Evolutionary conservation across 2,329 filamentous ascomycete species (phyloP).

Genomic region (Aspergillus sojae): DNA sequence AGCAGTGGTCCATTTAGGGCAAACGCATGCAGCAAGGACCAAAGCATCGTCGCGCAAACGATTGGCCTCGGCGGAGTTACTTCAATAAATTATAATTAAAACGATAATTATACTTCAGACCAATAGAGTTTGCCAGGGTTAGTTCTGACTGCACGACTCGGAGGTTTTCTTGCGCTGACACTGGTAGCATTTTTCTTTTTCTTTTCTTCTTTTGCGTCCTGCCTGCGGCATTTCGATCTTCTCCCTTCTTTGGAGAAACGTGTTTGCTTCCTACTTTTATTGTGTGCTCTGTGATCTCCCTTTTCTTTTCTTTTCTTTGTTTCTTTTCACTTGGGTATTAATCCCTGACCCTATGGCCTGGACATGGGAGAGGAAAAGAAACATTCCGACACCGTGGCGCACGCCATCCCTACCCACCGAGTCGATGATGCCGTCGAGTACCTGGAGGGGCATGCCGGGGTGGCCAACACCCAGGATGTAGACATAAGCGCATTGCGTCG

Average conservation of each 20-base stretch:
- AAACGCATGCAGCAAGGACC: neutral
- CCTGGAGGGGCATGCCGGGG: conserved; percentile 21
- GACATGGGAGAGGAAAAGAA: conserved; percentile 14
- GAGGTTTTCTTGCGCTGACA: neutral
- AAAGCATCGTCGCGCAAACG: neutral
- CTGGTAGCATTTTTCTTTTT: neutral
- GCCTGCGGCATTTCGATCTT: neutral
- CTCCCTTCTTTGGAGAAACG: neutral
- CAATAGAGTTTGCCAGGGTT: neutral
- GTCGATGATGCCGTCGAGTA: conserved; percentile 26
- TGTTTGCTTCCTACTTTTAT: neutral
- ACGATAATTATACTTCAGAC: neutral
- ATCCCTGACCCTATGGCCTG: neutral
- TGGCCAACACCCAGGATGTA: conserved; percentile 8
- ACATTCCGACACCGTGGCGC: conserved; percentile 4
- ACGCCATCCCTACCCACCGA: conserved; percentile 5
- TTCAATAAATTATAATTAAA: neutral
- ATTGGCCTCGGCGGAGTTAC: neutral
- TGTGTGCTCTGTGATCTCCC: neutral
- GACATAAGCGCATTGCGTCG: conserved; percentile 28
- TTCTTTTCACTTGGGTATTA: neutral
- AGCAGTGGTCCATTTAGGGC: neutral
- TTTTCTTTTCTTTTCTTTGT: neutral
- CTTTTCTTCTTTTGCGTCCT: neutral
- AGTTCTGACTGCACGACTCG: neutral